Evolutionary conservation across 2,329 filamentous ascomycete genomes (phyloP), one percentile per base, ranked within the genome.

Genomic region (Pseudocercospora macadamiae): DNA sequence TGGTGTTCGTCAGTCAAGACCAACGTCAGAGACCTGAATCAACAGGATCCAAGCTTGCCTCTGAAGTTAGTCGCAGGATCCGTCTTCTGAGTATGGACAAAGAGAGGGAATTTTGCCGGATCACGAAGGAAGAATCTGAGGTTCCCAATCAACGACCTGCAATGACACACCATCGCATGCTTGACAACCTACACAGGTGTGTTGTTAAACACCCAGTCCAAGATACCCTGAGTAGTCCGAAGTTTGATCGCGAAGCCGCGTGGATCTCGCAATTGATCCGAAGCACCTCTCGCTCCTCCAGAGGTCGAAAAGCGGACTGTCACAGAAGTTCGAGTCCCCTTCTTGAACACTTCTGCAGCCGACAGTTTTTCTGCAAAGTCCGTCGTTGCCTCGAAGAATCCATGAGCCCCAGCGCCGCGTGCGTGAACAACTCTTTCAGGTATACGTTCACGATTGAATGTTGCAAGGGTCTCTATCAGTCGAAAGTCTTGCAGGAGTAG

Each of bases 241-340:
- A 81, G 76, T 62, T 81, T 81, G 67, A 81, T 76, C 12, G 79
- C 77, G 39, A 80, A 80, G 0, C 79, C 79, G 52, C 78, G 74
- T 2, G 77, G 76, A 56, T 81, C 77, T n/a, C 79, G 73, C 5
- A 74, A 78, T 53, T 75, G 70, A 54, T 81, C 78, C 3, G 78
- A 89, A 64, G 92, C 93, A 1, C 90, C 89, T 34, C 89, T 84
- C 2, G 91, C 88, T 77, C 93, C 89, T 18, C 90, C 84, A 1
- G 92, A 89, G 0, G 90, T 93, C 0, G 89, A 93, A 72, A 93
- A 92, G 0, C 90, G 86, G 16, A 89, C 70, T 66, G 90, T 90
- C 1, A 90, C 78, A 0, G 82, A 85, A 0, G 89, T 91, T 39
- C 82, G 82, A 25, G 86, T 82, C 0, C 83, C 84, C 0, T 86